phyloP scores from a whole-genome alignment of 345 rosid species.

The Populus tremula region DNA sequence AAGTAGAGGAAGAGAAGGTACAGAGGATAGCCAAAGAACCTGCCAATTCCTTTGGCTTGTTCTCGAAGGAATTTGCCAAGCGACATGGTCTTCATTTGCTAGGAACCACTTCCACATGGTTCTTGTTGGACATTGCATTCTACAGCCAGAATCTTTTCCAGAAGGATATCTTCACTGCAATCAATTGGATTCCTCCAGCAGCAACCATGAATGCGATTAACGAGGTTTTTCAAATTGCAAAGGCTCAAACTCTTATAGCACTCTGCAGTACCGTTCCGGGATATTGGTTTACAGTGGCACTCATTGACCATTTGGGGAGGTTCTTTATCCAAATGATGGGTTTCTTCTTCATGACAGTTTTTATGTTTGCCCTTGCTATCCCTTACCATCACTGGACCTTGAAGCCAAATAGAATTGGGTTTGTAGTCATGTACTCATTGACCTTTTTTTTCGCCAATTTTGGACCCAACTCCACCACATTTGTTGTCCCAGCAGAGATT shows the following conservation, averaged over 20 bases:
- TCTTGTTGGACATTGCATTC: slow-evolving; percentile 25
- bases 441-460: slow-evolving; percentile 33
- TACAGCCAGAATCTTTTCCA: slow-evolving; percentile 34
- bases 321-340: slow-evolving; percentile 27
- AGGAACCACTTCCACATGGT: slow-evolving; percentile 30
- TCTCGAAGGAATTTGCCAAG: slow-evolving; percentile 16
- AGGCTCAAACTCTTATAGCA: slow-evolving; percentile 29
- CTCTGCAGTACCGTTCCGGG: slow-evolving; percentile 31
- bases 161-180: slow-evolving; percentile 24
- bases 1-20: slow-evolving; percentile 8
- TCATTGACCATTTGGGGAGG: slow-evolving; percentile 21
- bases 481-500: slow-evolving; percentile 29
- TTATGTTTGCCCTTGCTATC: slow-evolving; percentile 31
- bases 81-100: slow-evolving; percentile 28
- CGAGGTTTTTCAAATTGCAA: slow-evolving; percentile 18
- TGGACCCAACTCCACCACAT: slow-evolving; percentile 31
- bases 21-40: not conserved
- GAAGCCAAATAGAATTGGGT: slow-evolving; percentile 17
- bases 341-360: slow-evolving; percentile 33
- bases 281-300: slow-evolving; percentile 24
- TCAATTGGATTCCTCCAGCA: slow-evolving; percentile 25
- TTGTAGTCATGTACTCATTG: slow-evolving; percentile 19
- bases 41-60: slow-evolving; percentile 20
- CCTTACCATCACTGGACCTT: slow-evolving; percentile 33
- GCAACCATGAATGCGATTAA: slow-evolving; percentile 18